phyloP scores from a whole-genome alignment of 2,329 filamentous ascomycete genomes.

The Phyllosticta paracitricarpa region DNA sequence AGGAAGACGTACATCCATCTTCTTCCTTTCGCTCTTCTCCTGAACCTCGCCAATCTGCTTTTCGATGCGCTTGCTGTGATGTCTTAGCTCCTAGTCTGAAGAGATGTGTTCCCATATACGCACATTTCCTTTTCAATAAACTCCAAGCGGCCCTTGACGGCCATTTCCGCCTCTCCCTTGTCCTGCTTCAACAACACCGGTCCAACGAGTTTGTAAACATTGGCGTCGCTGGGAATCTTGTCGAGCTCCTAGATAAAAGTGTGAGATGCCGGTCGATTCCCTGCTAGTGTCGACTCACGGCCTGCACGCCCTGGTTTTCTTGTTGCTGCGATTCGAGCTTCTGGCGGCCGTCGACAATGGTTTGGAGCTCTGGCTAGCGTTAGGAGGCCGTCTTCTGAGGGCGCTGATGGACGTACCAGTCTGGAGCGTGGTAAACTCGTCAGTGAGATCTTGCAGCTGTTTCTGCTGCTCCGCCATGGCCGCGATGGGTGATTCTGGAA shows the following conservation, averaged over 20 bases:
- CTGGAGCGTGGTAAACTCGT: slow-evolving; percentile 81
- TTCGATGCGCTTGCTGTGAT: slow-evolving; percentile 53
- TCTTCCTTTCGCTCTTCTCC: slow-evolving; percentile 54
- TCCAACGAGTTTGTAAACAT: slow-evolving; percentile 92
- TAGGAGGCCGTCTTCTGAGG: neutral
- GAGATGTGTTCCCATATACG: slow-evolving; percentile 22
- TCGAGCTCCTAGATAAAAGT: slow-evolving; percentile 61
- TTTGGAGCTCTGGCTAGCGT: slow-evolving; percentile 59
- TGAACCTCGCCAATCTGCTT: slow-evolving; percentile 54
- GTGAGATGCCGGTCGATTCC: neutral
- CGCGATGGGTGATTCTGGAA: neutral
- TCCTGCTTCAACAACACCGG: slow-evolving; percentile 94
- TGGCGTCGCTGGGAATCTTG: slow-evolving; percentile 66
- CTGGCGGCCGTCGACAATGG: slow-evolving; percentile 67
- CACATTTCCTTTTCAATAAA: slow-evolving; percentile 94
- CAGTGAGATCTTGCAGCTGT: slow-evolving; percentile 69
- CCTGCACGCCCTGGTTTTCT: slow-evolving; percentile 81
- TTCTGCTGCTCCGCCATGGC: slow-evolving; percentile 51
- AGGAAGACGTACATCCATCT: slow-evolving; percentile 48
- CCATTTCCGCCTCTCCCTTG: slow-evolving; percentile 77
- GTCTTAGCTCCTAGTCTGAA: slow-evolving; percentile 2
- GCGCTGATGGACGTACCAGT: slow-evolving; percentile 46
- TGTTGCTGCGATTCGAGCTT: slow-evolving; percentile 90
- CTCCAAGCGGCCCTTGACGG: slow-evolving; percentile 80
- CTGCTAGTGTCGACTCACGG: slow-evolving; percentile 38